Conservation (phyloP, 345 rosid genomes). For the Camelina hispida region DNA sequence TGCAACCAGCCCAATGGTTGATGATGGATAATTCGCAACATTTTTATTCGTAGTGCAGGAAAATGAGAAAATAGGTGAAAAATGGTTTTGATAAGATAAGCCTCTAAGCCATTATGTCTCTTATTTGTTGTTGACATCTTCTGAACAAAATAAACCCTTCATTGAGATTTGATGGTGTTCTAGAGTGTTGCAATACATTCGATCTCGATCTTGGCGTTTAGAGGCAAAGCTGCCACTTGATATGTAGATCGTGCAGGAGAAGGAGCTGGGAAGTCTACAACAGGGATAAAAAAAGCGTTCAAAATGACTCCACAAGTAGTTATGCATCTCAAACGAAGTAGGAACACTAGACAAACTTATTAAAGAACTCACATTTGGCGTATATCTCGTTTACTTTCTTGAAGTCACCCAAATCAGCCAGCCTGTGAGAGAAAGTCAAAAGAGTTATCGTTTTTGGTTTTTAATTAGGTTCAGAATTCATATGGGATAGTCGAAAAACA, state of each 20-base stretch:
- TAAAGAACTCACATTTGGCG: conserved; percentile 77
- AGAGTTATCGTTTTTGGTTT: background rate
- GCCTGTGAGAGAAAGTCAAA: conserved; percentile 51
- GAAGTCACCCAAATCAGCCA: conserved; percentile 93
- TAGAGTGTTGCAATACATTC: conserved; percentile 87
- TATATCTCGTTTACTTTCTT: conserved; percentile 94
- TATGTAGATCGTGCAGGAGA: conserved; percentile 90
- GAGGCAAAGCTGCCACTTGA: conserved; percentile 94
- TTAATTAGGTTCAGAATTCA: background rate
- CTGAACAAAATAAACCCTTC: background rate
- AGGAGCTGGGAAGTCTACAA: conserved; percentile 83
- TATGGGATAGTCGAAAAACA: background rate
- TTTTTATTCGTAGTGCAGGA: background rate
- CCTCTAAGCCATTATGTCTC: conserved; percentile 20
- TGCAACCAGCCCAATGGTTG: conserved; percentile 39
- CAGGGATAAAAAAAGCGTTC: conserved; percentile 5
- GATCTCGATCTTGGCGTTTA: conserved; percentile 86
- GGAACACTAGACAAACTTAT: background rate
- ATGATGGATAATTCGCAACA: conserved; percentile 12
- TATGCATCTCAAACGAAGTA: background rate
- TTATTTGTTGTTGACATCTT: conserved; percentile 30
- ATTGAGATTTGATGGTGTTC: conserved; percentile 19
- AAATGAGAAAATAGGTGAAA: conserved; percentile 4
- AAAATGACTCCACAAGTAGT: background rate
- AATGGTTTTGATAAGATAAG: conserved; percentile 17